Evolutionary conservation across 2,329 filamentous ascomycete genomes (phyloP).

Genomic region (Nemania sp.): DNA sequence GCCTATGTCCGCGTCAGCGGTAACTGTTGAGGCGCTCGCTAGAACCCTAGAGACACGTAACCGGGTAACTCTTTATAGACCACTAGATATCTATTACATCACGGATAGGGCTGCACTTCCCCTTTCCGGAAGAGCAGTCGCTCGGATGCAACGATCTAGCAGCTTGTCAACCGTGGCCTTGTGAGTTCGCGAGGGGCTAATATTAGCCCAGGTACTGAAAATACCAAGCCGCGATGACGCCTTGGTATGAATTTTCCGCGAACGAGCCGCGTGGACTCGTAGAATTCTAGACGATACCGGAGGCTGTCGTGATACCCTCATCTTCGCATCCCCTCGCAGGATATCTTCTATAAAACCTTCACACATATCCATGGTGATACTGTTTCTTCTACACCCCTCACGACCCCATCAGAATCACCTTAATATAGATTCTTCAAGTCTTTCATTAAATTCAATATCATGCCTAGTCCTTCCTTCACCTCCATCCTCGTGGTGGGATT

Average conservation of each 20-base stretch:
- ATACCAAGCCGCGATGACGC: constrained; percentile 23
- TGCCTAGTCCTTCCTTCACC: constrained; percentile 33
- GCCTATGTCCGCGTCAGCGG: constrained; percentile 33
- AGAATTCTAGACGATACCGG: constrained; percentile 28
- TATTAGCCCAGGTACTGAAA: neutral
- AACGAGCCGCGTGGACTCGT: constrained; percentile 25
- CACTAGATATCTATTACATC: constrained; percentile 9
- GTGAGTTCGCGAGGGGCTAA: neutral
- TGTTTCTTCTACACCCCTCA: neutral
- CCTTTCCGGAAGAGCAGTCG: constrained; percentile 10
- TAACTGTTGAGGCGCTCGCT: constrained; percentile 3
- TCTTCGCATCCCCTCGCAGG: neutral
- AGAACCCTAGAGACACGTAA: constrained; percentile 16
- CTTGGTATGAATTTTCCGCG: neutral
- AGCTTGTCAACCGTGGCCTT: constrained; percentile 3
- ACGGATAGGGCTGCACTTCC: constrained; percentile 7
- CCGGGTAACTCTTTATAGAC: constrained; percentile 11
- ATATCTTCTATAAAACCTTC: constrained; percentile 27
- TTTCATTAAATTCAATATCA: constrained; percentile 21
- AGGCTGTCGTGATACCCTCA: constrained; percentile 19
- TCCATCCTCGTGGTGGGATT: constrained; percentile 37
- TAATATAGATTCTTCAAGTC: neutral
- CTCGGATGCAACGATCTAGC: constrained; percentile 10
- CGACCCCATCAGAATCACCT: neutral
- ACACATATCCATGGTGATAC: neutral